Base-by-base conservation (phyloP, 208 protist species). In the Leishmania guyanensis region DNA sequence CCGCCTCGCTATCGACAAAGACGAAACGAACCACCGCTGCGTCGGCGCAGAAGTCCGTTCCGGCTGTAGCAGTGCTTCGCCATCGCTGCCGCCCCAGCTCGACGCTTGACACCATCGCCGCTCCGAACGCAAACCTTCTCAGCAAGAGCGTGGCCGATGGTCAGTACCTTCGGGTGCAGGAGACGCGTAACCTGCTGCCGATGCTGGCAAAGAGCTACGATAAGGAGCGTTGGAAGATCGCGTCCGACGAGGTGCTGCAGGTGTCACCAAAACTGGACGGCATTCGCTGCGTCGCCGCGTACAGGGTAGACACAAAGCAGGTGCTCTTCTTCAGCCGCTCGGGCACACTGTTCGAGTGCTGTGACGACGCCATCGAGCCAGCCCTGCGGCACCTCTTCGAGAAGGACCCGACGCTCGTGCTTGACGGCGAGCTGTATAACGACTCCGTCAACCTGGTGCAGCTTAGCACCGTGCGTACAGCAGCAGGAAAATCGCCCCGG, bases 191-290 rank as follows among this genome's bases (percentile, higher is more conserved):
- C 76, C 70, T 97, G 20, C 87, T 90, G 77, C 94, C 94, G n/a
- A 97, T 97, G 94, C 90, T 97, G 17, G 94, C 94, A 48, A 91
- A 94, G 80, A 94, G 85, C 84, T 96, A 86, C 80, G 85, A 90
- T 16, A 93, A 95, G 56, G 91, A 95, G 70, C 43, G 36, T 14
- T 62, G 78, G 26, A 92, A 90, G 82, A 96, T 96, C 78, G 81
- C 66, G 2, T 62, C 77, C 5, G 77, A 80, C 16, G 94, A 96
- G 70, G 46, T 85, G 68, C 29, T 97, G 26, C 84, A 81, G 20
- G 91, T 95, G 43, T 98, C 95, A 9, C 95, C 95, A 2, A 98
- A 98, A 87, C 89, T 98, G 26, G 95, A 98, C 64, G 95, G 95
- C 51, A 94, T 98, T n/a, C 95, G 95, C 58, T 98, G 95, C 78